Evolutionary conservation across 805 yeast species (phyloP), one percentile per base, ranked within the genome.

Genomic region (Barnettozyma californica): DNA sequence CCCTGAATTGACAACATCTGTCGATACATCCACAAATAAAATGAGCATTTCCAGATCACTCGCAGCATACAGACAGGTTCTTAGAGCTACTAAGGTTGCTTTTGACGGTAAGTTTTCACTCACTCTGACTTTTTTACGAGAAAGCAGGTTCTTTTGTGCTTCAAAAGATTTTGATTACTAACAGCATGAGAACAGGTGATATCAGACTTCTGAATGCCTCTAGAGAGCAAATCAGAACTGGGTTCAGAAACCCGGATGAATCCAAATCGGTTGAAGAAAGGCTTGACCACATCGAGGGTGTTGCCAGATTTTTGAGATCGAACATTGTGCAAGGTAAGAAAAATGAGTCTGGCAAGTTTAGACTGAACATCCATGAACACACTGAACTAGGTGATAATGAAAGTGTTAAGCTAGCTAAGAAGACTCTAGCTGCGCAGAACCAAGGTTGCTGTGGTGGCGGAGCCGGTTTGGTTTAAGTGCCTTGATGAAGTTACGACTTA

Each of bases 331-430:
- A 92, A 68, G 98, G 95, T 8, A 71, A 68, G 52, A 75, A 68
- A 56, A 65, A 60, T 2, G 69, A 65, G 2, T 69, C 69, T 14
- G 75, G 71, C 2, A 75, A 69, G 43, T 79, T 73, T 60, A 65
- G 68, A 44, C 72, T 92, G 58, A 84, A 84, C 55, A 82, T 92
- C 56, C 97, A 89, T 62, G 68, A 78, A 43, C 80, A 84, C 43
- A 87, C 95, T 0, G 98, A 92, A 66, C 70, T 92, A 45, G 98
- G 97, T 18, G 96, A 90, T 62, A 92, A 92, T 64, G 95, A 90
- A 33, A 75, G 81, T 41, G 76, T 87, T 56, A 86, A 84, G 63
- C 76, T 70, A 53, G 68, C 73, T 39, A 73, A 70, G 50, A 63
- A 62, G 49, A 67, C 70, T 8, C 64, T 78, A 64, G 75, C 77